Base-by-base conservation (phyloP, 768 basidiomycete genomes). In the Pleurotus giganteus region DNA sequence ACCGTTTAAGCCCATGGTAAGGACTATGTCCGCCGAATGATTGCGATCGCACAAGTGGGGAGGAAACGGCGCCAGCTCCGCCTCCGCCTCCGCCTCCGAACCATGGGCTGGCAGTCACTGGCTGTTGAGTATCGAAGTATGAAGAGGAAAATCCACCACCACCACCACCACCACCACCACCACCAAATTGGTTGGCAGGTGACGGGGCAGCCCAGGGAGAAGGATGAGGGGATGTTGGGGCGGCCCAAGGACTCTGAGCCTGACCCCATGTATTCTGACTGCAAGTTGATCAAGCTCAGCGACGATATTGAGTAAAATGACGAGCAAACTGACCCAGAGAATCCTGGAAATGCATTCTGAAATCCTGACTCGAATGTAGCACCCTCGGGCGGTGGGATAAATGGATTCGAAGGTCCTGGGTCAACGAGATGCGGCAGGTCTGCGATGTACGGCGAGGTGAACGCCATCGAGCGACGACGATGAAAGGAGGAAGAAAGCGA, bases 1-100 rank as follows among this genome's bases (percentile, higher is more conserved):
- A 34, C 5, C 57, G 51, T 28, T 54, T 45, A 26, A 57, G 15
- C 8, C 29, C 41, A 23, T 50, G 51, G 5, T 15, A 23, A 21
- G 49, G 49, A 32, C 31, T 34, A 6, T 24, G 7, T 5, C 49
- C 49, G 1, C 49, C 49, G 7, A 51, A n/a, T 15, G 49, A 51
- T 17, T 39, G 36, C n/a, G 49, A 34, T 28, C 49, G 31, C 11
- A 17, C 34, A 2, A 51, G 26, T 1, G 49, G 31, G 9, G 23
- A 17, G 2, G 43, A 17, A 24, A 17, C 43, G 7, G 8, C 32
- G 7, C 32, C 32, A 8, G 8, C 32, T 34, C 32, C 44, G 44
- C 21, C 44, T 4, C 44, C 44, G 7, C 44, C 43, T 45, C 43
- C 43, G n/a, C 43, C 43, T 7, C 49, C 32, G 19, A 51, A 51